A percentile compares a stretch with the other conserved stretches of the same genome.
phyloP scores from a whole-genome alignment of 2,329 filamentous ascomycete species.

The Chalara sp. region DNA sequence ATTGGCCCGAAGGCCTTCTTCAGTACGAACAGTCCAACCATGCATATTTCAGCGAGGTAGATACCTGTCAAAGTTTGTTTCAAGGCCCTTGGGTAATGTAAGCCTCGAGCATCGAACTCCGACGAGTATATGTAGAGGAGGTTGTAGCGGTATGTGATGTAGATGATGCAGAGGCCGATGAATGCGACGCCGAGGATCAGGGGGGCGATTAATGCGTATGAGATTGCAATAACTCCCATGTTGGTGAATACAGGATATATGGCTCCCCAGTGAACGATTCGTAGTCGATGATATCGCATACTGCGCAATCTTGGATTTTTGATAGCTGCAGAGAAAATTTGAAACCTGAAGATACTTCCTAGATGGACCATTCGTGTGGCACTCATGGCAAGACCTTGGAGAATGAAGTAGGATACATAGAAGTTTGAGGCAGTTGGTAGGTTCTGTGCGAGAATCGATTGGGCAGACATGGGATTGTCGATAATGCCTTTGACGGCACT shows the following conservation, averaged over 20 bases:
- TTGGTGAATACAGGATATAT: constrained; percentile 51
- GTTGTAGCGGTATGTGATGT: constrained; percentile 60
- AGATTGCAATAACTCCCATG: constrained; percentile 50
- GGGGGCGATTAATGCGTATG: constrained; percentile 59
- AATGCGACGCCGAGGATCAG: constrained; percentile 58
- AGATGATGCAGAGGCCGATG: constrained; percentile 56
- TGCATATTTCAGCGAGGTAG: constrained; percentile 54
- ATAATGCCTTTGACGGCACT: constrained; percentile 46
- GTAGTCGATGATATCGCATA: constrained; percentile 45
- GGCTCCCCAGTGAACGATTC: constrained; percentile 50
- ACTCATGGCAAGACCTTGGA: constrained; percentile 59
- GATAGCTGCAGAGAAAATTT: constrained; percentile 49
- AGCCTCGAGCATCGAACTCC: constrained; percentile 57
- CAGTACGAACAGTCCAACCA: constrained; percentile 58
- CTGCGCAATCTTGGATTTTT: constrained; percentile 58
- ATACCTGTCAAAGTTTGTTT: constrained; percentile 57
- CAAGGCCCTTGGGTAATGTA: constrained; percentile 55
- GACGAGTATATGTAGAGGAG: constrained; percentile 56
- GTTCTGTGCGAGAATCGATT: constrained; percentile 44
- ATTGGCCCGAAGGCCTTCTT: constrained; percentile 45
- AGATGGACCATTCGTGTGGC: constrained; percentile 53
- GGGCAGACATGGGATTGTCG: constrained; percentile 39
- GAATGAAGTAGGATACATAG: constrained; percentile 61
- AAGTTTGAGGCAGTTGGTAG: constrained; percentile 60
- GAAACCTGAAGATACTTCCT: constrained; percentile 47